These are phyloP conservation scores for Dipteronia dyeriana DNA, from an alignment of 345 rosid genomes.

Conservation along the genomic window DNA sequence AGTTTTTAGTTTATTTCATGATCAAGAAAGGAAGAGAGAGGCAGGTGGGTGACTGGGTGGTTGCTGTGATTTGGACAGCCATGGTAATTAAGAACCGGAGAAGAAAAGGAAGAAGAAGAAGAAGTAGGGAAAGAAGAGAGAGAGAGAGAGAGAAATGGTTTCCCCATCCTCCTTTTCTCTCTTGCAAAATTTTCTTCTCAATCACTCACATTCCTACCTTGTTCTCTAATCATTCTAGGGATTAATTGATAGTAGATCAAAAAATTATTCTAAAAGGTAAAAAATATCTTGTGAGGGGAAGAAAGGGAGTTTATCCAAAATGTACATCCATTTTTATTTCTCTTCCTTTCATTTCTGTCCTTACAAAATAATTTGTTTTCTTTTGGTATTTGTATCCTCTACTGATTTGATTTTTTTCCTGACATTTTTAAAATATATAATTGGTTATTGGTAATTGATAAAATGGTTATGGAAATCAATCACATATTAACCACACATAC, in stretches of 20 bases:
- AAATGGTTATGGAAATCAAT: too few relatives aligned
- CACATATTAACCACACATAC: too few relatives aligned
- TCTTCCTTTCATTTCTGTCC: too few relatives aligned
- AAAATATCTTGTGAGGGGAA: not conserved
- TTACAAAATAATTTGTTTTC: too few relatives aligned
- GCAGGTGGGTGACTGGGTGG: not conserved
- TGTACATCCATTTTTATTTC: not conserved
- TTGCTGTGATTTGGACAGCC: conserved; percentile 11
- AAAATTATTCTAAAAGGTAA: conserved; percentile 12
- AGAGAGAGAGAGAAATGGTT: conserved; percentile 5
- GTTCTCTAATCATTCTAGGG: conserved; percentile 28
- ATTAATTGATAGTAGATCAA: not conserved
- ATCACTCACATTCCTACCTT: conserved; percentile 40
- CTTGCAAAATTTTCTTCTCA: not conserved
- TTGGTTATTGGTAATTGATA: too few relatives aligned
- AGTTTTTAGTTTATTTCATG: conserved; percentile 16
- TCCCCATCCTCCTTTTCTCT: not conserved
- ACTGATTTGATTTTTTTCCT: too few relatives aligned
- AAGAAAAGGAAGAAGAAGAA: not conserved
- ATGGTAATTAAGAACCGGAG: not conserved
- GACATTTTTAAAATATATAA: too few relatives aligned
- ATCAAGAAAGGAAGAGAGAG: conserved; percentile 19
- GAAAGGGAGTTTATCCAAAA: conserved; percentile 20
- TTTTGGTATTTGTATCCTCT: too few relatives aligned
- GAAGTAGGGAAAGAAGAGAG: too few relatives aligned